phyloP scores from a whole-genome alignment of 164 flowering plant genomes.

The Stephania yunnanensis region DNA sequence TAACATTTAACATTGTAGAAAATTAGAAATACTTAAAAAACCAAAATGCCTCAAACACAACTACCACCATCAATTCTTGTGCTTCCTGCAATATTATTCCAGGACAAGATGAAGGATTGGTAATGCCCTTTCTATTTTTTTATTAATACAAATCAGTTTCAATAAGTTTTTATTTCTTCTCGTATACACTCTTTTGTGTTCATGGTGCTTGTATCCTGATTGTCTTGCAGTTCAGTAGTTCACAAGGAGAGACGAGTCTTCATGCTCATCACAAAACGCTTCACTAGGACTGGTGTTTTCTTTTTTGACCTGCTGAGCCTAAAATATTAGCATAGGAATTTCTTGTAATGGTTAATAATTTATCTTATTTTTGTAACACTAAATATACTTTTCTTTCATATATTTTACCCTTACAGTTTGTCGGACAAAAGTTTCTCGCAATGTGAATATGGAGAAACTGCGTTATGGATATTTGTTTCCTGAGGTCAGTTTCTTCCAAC shows the following conservation, averaged over 20 bases:
- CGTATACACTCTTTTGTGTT: neutral
- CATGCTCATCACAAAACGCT: neutral
- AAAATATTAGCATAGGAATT: too few relatives aligned
- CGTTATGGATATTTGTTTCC: conserved; percentile 52
- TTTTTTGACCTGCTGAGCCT: neutral
- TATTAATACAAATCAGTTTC: neutral
- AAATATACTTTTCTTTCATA: too few relatives aligned
- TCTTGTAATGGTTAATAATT: neutral
- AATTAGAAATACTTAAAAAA: neutral
- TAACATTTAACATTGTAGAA: neutral
- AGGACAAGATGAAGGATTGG: conserved; percentile 3
- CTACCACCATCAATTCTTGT: conserved; percentile 5
- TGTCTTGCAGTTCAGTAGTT: conserved; percentile 1
- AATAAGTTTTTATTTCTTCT: neutral
- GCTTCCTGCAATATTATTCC: conserved; percentile 2
- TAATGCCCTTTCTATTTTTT: neutral
- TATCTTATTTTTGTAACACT: neutral
- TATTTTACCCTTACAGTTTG: conserved; percentile 20
- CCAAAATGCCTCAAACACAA: conserved; percentile 15
- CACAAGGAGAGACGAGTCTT: conserved; percentile 9
- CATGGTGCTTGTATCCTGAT: conserved; percentile 1
- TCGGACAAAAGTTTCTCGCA: conserved; percentile 47
- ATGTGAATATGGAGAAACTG: conserved; percentile 50
- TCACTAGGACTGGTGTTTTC: conserved; percentile 4
- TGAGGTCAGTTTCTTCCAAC: conserved; percentile 35